These are phyloP conservation scores for Rhizophagus clarus DNA, from an alignment of 192 early-diverging fungal species.

Conservation along the genomic window DNA sequence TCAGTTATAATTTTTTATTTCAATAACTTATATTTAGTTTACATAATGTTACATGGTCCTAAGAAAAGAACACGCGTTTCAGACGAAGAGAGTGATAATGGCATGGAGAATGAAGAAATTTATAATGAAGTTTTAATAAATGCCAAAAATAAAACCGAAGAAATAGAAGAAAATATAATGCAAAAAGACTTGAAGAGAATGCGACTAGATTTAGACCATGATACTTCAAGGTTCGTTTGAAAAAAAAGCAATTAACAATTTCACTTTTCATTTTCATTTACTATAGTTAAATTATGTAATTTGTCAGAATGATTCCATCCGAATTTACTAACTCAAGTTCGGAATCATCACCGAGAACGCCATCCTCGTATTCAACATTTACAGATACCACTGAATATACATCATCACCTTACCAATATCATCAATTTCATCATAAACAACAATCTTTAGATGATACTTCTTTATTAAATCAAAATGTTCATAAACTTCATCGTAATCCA, in stretches of 20 bases:
- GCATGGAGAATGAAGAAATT: not conserved
- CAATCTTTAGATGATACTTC: not conserved
- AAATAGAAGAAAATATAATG: not conserved
- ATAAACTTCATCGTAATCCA: constrained; percentile 2
- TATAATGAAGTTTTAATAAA: not conserved
- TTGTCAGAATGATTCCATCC: not conserved
- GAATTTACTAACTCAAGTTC: not conserved
- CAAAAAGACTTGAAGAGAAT: not conserved
- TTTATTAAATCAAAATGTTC: not conserved
- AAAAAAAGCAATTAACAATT: no score
- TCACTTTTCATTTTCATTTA: not conserved
- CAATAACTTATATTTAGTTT: not conserved
- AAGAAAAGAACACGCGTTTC: not conserved
- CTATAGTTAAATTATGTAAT: not conserved
- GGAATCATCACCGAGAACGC: not conserved
- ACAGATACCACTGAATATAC: not conserved
- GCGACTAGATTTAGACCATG: not conserved
- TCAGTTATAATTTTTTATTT: no score
- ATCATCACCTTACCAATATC: not conserved
- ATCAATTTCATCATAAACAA: not conserved
- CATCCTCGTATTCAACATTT: not conserved
- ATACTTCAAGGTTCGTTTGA: not conserved
- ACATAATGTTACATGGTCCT: not conserved
- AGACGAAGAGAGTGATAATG: not conserved
- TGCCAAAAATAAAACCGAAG: not conserved